These are phyloP conservation scores for Epichloe brachyelytri DNA, from an alignment of 2,329 filamentous ascomycete genomes.

Conservation along the genomic window DNA sequence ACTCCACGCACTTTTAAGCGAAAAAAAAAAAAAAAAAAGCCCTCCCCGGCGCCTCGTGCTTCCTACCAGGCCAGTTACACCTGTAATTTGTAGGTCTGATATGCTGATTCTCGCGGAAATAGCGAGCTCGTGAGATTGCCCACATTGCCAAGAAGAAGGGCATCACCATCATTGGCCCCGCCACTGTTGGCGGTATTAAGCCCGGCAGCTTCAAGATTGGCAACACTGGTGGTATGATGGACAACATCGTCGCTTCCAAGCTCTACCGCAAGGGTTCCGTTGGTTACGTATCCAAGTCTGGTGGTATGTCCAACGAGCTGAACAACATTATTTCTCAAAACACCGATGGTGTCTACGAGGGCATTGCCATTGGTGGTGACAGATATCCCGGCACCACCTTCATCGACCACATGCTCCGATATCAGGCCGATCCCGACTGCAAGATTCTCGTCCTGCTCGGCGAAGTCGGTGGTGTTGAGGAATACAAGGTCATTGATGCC, in stretches of 20 bases:
- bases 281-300: slow-evolving; percentile 98
- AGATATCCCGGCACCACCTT: slow-evolving; percentile 98
- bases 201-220: slow-evolving; percentile 99
- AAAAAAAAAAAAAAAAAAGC: no score
- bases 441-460: slow-evolving; percentile 93
- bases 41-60: no score
- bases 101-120: slow-evolving; percentile 11
- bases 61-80: no score
- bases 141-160: slow-evolving; percentile 97
- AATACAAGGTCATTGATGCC: slow-evolving; percentile 98
- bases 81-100: no score
- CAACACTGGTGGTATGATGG: slow-evolving; percentile 99
- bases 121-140: slow-evolving; percentile 96
- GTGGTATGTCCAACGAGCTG: slow-evolving; percentile 99
- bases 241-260: slow-evolving; percentile 99
- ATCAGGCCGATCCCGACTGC: slow-evolving; percentile 92
- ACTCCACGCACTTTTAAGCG: no score
- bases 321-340: slow-evolving; percentile 98
- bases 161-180: slow-evolving; percentile 95
- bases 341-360: slow-evolving; percentile 97
- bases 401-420: slow-evolving; percentile 95
- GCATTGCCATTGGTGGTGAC: slow-evolving; percentile 98
- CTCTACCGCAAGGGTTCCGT: slow-evolving; percentile 98
- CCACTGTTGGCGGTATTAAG: slow-evolving; percentile 98
- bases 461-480: slow-evolving; percentile 98